A percentile compares a stretch with the other conserved stretches of the same genome.
Conservation (phyloP, 805 yeast genomes). For the Clavispora asparagi region DNA sequence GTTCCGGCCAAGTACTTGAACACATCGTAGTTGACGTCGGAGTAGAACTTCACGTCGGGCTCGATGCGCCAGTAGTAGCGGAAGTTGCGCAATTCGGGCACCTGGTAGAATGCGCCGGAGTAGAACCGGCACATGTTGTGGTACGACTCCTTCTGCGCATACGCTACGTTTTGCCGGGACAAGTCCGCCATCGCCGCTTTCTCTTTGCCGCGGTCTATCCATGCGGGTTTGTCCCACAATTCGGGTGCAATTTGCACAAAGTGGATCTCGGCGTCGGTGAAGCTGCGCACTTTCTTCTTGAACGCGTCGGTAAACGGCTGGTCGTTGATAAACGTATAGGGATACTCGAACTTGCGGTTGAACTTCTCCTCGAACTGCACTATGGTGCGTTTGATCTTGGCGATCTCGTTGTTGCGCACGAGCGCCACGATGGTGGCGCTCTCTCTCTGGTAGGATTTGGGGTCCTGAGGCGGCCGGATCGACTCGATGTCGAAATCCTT, state of each 20-base stretch:
- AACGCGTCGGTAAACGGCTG: slow-evolving; percentile 56
- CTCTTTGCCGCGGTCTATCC: slow-evolving; percentile 45
- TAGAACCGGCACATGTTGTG: slow-evolving; percentile 86
- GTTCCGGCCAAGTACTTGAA: slow-evolving; percentile 68
- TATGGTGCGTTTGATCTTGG: slow-evolving; percentile 47
- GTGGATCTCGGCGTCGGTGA: slow-evolving; percentile 27
- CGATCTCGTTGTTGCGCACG: slow-evolving; percentile 63
- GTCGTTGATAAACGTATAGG: slow-evolving; percentile 78
- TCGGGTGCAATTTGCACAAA: slow-evolving; percentile 38
- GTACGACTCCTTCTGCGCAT: slow-evolving; percentile 58
- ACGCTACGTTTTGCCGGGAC: slow-evolving; percentile 45
- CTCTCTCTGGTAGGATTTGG: slow-evolving; percentile 37
- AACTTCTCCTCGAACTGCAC: slow-evolving; percentile 57
- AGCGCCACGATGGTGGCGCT: slow-evolving; percentile 73
- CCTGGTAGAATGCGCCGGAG: slow-evolving; percentile 57
- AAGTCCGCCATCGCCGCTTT: slow-evolving; percentile 36
- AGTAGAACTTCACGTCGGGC: slow-evolving; percentile 63
- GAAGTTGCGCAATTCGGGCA: slow-evolving; percentile 56
- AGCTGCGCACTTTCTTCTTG: slow-evolving; percentile 36
- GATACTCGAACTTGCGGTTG: slow-evolving; percentile 68
- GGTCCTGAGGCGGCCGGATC: slow-evolving; percentile 24
- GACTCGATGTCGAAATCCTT: slow-evolving; percentile 30
- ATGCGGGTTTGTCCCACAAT: slow-evolving; percentile 56
- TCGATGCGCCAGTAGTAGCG: slow-evolving; percentile 80
- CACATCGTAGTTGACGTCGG: slow-evolving; percentile 70